Evolutionary conservation across 202 grass and related monocot species (phyloP), one percentile per base, ranked within the genome.

Genomic region (Schoenoplectus tabernaemontani): DNA sequence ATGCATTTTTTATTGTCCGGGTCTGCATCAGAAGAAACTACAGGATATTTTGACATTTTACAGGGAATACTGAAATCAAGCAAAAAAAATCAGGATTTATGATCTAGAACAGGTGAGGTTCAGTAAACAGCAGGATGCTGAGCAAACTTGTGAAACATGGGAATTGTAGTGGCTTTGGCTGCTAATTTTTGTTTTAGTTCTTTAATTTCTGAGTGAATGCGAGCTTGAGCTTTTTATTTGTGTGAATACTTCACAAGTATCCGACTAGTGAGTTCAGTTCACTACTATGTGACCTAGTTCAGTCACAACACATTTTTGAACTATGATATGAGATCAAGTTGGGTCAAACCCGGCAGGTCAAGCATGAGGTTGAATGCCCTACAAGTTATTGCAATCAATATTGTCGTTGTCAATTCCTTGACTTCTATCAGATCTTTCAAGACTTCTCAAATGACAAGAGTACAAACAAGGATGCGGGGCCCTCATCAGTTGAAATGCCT

Each of bases 341-440:
- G 70, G 69, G 30, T 56, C 70, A 56, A 56, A 75, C 16, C 7
- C 54, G 28, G 54, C 13, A 34, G 16, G 48, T 26, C 17, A 56
- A 56, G 47, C 47, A 36, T 56, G 28, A 64, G 26, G 41, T 23
- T 33, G 44, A 5, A 36, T 32, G 65, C n/a, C 62, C 62, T 61
- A 37, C 15, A 46, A 50, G 34, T 47, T 9, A 65, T 48, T 39
- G 63, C 57, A 67, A 69, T 6, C 2, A 44, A 59, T 32, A 72
- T 57, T 15, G 42, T 19, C 23, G 4, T 64, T 73, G 16, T 28
- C 72, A 61, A 37, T 84, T 88, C 78, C 72, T 88, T 85, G 58
- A 88, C 72, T 65, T 78, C 57, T 22, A 23, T 65, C 71, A 99
- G 96, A 99, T 99, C 86, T 99, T 99, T 91, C 96, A 93, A 87